A percentile compares a stretch with the other conserved stretches of the same genome.
Conservation (phyloP, 495 filamentous ascomycete species). For the Bryoglossum gracile region DNA sequence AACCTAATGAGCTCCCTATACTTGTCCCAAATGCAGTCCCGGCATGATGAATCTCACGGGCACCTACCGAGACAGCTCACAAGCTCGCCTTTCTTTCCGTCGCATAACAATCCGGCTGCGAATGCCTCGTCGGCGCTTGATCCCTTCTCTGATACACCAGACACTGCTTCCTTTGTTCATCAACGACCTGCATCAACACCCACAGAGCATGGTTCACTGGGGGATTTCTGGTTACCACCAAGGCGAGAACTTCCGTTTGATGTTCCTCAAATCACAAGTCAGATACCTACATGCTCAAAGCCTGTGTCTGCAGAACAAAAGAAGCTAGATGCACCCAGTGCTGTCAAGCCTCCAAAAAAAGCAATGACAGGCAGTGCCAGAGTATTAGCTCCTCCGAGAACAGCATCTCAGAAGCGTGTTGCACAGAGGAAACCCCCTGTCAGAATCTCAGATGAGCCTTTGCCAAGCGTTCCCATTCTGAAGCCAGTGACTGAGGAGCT, state of each 20-base stretch:
- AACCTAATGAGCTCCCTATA: not conserved
- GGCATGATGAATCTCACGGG: not conserved
- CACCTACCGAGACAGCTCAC: not conserved
- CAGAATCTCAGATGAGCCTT: not conserved
- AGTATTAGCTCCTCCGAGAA: not conserved
- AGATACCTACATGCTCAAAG: too few relatives aligned
- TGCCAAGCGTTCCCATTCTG: not conserved
- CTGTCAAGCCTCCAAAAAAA: too few relatives aligned
- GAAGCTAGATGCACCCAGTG: slow-evolving; percentile 20
- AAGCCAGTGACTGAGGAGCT: not conserved
- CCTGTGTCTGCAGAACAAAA: slow-evolving; percentile 7
- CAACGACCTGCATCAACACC: slow-evolving; percentile 6
- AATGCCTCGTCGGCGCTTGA: not conserved
- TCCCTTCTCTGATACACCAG: too few relatives aligned
- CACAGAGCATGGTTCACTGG: not conserved
- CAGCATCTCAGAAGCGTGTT: not conserved
- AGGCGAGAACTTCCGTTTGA: slow-evolving; percentile 31
- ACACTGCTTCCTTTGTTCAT: too few relatives aligned
- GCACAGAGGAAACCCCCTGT: not conserved
- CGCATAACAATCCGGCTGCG: not conserved
- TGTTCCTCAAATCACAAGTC: slow-evolving; percentile 6
- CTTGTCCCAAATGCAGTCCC: slow-evolving; percentile 2
- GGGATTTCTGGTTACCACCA: slow-evolving; percentile 25
- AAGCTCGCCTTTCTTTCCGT: not conserved
- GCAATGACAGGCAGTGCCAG: too few relatives aligned